Base-by-base conservation (phyloP, 148 eudicot species). In the Rhododendron vialii region DNA sequence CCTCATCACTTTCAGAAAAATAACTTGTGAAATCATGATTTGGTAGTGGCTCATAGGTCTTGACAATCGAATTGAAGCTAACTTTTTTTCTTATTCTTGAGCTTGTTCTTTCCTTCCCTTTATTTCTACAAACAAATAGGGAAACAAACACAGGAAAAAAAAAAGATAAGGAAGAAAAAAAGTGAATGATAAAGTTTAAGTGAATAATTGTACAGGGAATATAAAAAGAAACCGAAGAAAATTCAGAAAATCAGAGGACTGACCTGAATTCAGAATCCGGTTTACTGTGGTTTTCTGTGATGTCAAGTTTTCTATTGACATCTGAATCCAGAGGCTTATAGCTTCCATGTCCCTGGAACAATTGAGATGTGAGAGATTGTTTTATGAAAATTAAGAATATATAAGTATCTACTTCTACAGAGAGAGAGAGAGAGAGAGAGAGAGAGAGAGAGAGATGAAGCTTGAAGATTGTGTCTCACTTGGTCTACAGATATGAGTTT, bases 1-100 rank as follows among this genome's bases (percentile, higher is more conserved):
- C 78, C 33, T 83, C 87, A 41, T 84, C 89, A 7, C 81, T 84
- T 13, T 87, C 91, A 0, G 88, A 83, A 17, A 80, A 80, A 51
- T 83, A 75, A 47, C 43, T 80, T 3, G 33, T 77, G 5, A 73
- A 81, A n/a, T 87, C 91, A n/a, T 81, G 51, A 33, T 73, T 74
- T 10, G 87, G 91, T 33, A 94, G 78, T 77, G 94, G 95, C 85
- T 95, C 96, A 48, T 95, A 95, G 36, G 89, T 86, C 84, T 91
- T 92, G 83, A 95, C 95, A 75, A 92, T 89, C 87, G 93, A 86
- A 69, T 94, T 90, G 80, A 95, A 95, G 90, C 92, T 92, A 35
- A 94, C 96, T 88, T 91, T 95, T 91, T 95, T 95, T 87, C 83
- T 91, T 6, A 90, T 83, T 55, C 88, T 90, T 36, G 87, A 38